Conservation (phyloP, 1,139 yeast species). For the Saccharomyces pastorianus region DNA sequence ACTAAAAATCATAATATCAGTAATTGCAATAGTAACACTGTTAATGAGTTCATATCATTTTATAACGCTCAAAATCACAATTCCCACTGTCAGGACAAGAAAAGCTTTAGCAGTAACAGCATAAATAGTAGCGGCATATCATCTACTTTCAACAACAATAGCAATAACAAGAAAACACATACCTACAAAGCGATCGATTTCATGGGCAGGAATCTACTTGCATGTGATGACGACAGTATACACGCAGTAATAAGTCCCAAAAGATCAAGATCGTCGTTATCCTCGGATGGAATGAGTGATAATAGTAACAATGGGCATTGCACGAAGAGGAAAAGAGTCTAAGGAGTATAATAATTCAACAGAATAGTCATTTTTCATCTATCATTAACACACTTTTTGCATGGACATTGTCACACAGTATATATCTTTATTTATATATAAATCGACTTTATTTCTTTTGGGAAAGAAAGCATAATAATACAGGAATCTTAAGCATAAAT, state of each 20-base stretch:
- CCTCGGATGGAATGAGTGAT: not conserved
- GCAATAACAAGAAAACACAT: conserved; percentile 1
- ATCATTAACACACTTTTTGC: not conserved
- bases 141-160: not conserved
- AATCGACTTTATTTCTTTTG: not conserved
- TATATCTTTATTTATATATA: not conserved
- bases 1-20: conserved; percentile 6
- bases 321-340: not conserved
- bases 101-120: not conserved
- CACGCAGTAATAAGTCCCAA: not conserved
- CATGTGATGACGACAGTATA: not conserved
- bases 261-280: conserved; percentile 1
- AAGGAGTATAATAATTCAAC: not conserved
- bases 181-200: not conserved
- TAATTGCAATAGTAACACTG: not conserved
- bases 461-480: not conserved
- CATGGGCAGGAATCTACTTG: not conserved
- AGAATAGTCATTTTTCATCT: not conserved
- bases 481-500: not conserved
- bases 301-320: not conserved
- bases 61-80: not conserved
- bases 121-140: not conserved
- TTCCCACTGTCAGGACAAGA: not conserved
- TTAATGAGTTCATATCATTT: not conserved
- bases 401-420: conserved; percentile 5